Evolutionary conservation across 2,329 filamentous ascomycete genomes (phyloP).

Genomic region (Ceratocystis ficicola): DNA sequence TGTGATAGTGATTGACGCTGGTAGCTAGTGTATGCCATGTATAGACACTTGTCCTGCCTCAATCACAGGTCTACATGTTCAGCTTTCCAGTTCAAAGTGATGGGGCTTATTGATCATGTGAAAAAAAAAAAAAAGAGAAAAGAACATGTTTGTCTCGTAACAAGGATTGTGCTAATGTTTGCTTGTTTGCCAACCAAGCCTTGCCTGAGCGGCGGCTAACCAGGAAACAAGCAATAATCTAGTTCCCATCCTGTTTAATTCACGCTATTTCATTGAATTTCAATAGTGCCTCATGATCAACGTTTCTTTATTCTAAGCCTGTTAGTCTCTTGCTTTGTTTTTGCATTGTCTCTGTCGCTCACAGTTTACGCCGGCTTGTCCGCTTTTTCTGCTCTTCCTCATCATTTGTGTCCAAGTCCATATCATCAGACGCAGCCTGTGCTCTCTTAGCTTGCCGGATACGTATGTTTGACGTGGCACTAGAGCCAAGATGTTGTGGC

Average conservation of each 20-base stretch:
- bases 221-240: background rate
- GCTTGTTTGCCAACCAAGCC: background rate
- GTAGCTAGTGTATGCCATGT: too few species aligned
- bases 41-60: too few species aligned
- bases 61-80: too few species aligned
- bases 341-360: slow-evolving; percentile 22
- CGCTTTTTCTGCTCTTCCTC: slow-evolving; percentile 40
- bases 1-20: too few species aligned
- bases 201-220: background rate
- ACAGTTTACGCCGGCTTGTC: slow-evolving; percentile 44
- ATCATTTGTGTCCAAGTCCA: slow-evolving; percentile 45
- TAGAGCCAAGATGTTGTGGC: slow-evolving; percentile 5
- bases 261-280: background rate
- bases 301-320: slow-evolving; percentile 14
- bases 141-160: background rate
- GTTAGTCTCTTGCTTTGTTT: background rate
- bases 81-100: too few species aligned
- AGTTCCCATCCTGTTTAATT: background rate
- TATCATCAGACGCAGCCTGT: slow-evolving; percentile 37
- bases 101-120: background rate
- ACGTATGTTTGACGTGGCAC: slow-evolving; percentile 4
- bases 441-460: slow-evolving; percentile 18
- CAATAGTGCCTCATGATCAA: slow-evolving; percentile 14
- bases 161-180: too few species aligned
- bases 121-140: background rate